Evolutionary conservation across 352 stramenopile genomes (phyloP).

Genomic region (Globisporangium camurandrum): DNA sequence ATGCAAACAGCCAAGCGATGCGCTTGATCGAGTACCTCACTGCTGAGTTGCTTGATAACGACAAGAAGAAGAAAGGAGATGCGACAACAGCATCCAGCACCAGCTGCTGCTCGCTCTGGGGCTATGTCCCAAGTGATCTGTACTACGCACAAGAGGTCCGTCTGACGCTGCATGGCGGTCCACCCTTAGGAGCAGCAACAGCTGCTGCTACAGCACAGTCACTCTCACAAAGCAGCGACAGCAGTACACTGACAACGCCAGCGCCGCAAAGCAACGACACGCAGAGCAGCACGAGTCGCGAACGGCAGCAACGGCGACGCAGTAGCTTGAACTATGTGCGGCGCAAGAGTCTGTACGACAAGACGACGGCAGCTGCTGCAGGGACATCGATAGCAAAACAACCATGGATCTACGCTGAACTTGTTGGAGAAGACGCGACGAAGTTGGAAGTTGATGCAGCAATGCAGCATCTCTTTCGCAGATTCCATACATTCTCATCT

Average conservation of each 20-base stretch:
- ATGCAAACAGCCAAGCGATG: not conserved
- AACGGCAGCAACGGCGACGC: not conserved
- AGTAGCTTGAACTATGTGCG: slow-evolving; percentile 16
- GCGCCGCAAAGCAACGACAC: not conserved
- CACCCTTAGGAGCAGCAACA: too few relatives aligned
- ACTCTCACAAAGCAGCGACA: not conserved
- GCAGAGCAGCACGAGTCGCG: slow-evolving; percentile 3
- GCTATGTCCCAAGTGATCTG: slow-evolving; percentile 16
- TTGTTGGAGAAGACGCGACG: slow-evolving; percentile 23
- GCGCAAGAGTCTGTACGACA: slow-evolving; percentile 12
- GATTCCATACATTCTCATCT: slow-evolving; percentile 17
- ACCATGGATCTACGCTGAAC: slow-evolving; percentile 45
- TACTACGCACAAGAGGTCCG: slow-evolving; percentile 26
- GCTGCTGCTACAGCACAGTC: not conserved
- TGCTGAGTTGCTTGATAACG: slow-evolving; percentile 1
- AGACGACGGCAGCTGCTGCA: too few relatives aligned
- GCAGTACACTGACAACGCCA: not conserved
- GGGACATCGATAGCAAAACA: too few relatives aligned
- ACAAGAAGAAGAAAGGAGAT: too few relatives aligned
- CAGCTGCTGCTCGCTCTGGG: slow-evolving; percentile 11
- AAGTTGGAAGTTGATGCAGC: slow-evolving; percentile 4
- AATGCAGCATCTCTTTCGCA: slow-evolving; percentile 28
- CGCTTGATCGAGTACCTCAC: slow-evolving; percentile 3
- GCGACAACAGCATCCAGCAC: slow-evolving; percentile 1
- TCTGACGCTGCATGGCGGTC: slow-evolving; percentile 2